Base-by-base conservation (phyloP, 2,329 filamentous ascomycete genomes). In the Leptodontidium sp. region DNA sequence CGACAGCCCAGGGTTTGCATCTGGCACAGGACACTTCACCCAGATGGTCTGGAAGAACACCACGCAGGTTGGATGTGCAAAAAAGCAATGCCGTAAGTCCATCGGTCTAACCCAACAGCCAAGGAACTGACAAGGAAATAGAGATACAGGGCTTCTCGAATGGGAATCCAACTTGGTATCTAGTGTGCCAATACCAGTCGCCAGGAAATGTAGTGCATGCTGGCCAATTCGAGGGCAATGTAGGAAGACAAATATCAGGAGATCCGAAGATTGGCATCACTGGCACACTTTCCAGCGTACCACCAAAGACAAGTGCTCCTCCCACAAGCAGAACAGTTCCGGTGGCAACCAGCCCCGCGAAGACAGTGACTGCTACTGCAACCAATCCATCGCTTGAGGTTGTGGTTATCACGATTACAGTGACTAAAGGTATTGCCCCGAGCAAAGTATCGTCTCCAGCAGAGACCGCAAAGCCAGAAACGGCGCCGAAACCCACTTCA, bases 41-140 rank as follows among this genome's bases (percentile, higher is more conserved):
- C 59, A 67, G 35, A 12, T 67, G 17, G 61, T 67, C 9, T 67
- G 66, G 59, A 67, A 59, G 21, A 40, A 1, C 6, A 67, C 49
- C 15, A 38, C 26, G 40, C 24, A 67, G 5, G 50, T 67, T n/a
- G 61, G 66, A 29, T 67, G 66, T 64, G 59, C 59, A 6, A 67
- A 53, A 35, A 64, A 49, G 32, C 55, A 58, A 43, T 58, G 55
- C 9, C n/a, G 55, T 58, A 21, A 40, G 55, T 38, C 15, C 50
- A 29, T 15, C 50, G 6, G 50, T 29, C 24, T 29, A 8, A 5
- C 50, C 4, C 4, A 53, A 3, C 2, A 4, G 5, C 2, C 11
- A 53, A n/a, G 29, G 4, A 17, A 32, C 55, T 58, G 32, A 58
- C 55, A 58, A 58, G 7, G 9, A 24, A 43, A 43, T 8, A 58